These are phyloP conservation scores for Exophiala mesophila DNA, from an alignment of 2,329 filamentous ascomycete species.

Conservation along the genomic window DNA sequence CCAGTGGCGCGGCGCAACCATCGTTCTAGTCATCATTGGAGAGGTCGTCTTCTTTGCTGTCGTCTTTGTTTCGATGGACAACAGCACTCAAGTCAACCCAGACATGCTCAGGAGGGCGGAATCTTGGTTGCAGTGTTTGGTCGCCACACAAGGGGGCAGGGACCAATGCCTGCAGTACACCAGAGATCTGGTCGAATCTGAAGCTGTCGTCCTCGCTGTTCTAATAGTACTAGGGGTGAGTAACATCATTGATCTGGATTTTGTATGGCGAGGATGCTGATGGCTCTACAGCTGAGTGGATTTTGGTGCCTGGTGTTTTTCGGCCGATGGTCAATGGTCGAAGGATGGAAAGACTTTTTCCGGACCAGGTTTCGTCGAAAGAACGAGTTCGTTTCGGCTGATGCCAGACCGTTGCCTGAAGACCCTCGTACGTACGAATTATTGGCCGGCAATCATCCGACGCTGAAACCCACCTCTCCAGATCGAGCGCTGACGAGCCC, in stretches of 20 bases:
- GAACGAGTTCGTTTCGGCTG: constrained; percentile 84
- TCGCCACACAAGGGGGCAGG: constrained; percentile 54
- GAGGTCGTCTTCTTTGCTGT: constrained; percentile 94
- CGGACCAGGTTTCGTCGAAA: constrained; percentile 43
- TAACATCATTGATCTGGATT: too few species aligned
- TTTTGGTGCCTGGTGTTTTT: constrained; percentile 80
- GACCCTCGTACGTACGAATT: constrained; percentile 74
- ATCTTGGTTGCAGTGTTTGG: constrained; percentile 71
- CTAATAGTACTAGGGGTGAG: constrained; percentile 75
- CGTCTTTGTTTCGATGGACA: constrained; percentile 83
- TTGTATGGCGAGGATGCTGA: too few species aligned
- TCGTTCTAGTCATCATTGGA: constrained; percentile 81
- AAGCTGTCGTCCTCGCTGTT: constrained; percentile 74
- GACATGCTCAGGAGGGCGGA: constrained; percentile 52
- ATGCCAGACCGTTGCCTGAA: constrained; percentile 60
- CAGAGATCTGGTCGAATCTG: constrained; percentile 60
- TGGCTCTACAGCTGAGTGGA: constrained; percentile 61
- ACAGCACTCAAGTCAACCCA: constrained; percentile 56
- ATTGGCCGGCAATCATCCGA: constrained; percentile 43
- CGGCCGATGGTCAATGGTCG: constrained; percentile 76
- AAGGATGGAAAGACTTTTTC: constrained; percentile 71
- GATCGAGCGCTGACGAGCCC: constrained; percentile 25
- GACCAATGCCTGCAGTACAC: constrained; percentile 61
- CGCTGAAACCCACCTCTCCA: constrained; percentile 29
- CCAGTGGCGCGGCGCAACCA: constrained; percentile 89